Base-by-base conservation (phyloP, 2,329 filamentous ascomycete species). In the Trichophyton mentagrophytes region DNA sequence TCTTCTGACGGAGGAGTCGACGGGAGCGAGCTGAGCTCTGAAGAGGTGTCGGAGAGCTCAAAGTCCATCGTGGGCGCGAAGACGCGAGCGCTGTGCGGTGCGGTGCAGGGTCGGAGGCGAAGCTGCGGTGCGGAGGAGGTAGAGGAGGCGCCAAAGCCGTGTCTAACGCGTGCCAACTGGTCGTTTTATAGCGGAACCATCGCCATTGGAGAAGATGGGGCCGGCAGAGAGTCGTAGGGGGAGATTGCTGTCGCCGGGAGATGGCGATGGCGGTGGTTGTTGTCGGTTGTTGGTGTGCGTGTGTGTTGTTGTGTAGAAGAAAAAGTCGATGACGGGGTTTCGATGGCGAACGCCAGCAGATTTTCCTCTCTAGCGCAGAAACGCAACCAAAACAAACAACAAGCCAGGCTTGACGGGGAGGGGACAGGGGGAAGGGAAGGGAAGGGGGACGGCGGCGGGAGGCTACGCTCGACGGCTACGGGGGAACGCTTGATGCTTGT, bases 11-110 rank as follows among this genome's bases (percentile, higher is more conserved):
- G 66, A 15, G 74, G 72, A 17, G 73, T 77, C 46, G 69, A 66
- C n/a, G 71, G 73, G 61, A 69, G 67, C 55, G 75, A 76, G 64
- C 75, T 78, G 59, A 77, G 67, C 49, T 72, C 71, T 27, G 71
- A 73, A 25, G 75, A 77, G 15, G 55, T 57, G 55, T 57, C 55
- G 33, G 55, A 57, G 36, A 57, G 55, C 27, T 57, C 55, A 36
- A 30, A 44, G 17, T 57, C 36, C 55, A 57, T 57, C 40, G 33
- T 44, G 20, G 22, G 46, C 46, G 46, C 46, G 46, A 51, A 47
- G 33, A 38, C 33, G 33, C 33, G 33, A 38, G 33, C 33, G 33
- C 11, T 38, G 1, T 38, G 22, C 22, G 3, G 1, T 38, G 22
- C 22, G 3, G 22, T 22, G 33, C 27, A 38, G 11, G 33, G 11